Conservation (phyloP, 1,284 basidiomycete species). For the Xanthoconium separans region DNA sequence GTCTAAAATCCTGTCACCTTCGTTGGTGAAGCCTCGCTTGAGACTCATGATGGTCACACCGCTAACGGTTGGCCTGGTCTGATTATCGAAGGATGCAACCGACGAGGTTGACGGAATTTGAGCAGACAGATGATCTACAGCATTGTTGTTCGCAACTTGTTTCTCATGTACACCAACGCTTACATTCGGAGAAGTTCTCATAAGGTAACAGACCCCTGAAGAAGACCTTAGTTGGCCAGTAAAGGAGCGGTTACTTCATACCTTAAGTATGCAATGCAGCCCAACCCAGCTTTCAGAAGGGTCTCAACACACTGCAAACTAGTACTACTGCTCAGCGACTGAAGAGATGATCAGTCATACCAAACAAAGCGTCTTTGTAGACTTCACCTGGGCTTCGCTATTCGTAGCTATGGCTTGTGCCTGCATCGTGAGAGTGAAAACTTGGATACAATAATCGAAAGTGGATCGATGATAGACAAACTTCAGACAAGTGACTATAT, state of each 20-base stretch:
- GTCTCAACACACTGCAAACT: conserved; percentile 69
- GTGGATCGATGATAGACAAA: conserved; percentile 1
- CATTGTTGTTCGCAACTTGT: neutral
- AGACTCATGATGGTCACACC: conserved; percentile 55
- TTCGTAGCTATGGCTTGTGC: conserved; percentile 16
- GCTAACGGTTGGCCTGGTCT: conserved; percentile 20
- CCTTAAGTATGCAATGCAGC: conserved; percentile 77
- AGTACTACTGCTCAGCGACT: conserved; percentile 55
- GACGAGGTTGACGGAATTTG: conserved; percentile 17
- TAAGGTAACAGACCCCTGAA: conserved; percentile 58
- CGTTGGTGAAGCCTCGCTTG: conserved; percentile 70
- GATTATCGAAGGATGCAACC: conserved; percentile 24
- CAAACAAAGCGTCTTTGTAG: neutral
- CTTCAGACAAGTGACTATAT: neutral
- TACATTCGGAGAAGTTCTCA: conserved; percentile 78
- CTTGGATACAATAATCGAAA: neutral
- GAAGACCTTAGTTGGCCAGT: conserved; percentile 6
- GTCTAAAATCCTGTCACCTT: conserved; percentile 76
- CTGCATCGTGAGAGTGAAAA: conserved; percentile 23
- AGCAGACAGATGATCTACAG: conserved; percentile 33
- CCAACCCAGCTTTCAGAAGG: conserved; percentile 68
- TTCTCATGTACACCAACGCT: conserved; percentile 8
- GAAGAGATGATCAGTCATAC: conserved; percentile 14
- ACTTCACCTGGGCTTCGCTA: conserved; percentile 31
- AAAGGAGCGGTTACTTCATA: conserved; percentile 20